Percentiles rank a stretch among this genome's conserved stretches.
These are phyloP conservation scores for Yamadazyma triangularis DNA, from an alignment of 1,139 yeast genomes.

Conservation along the genomic window DNA sequence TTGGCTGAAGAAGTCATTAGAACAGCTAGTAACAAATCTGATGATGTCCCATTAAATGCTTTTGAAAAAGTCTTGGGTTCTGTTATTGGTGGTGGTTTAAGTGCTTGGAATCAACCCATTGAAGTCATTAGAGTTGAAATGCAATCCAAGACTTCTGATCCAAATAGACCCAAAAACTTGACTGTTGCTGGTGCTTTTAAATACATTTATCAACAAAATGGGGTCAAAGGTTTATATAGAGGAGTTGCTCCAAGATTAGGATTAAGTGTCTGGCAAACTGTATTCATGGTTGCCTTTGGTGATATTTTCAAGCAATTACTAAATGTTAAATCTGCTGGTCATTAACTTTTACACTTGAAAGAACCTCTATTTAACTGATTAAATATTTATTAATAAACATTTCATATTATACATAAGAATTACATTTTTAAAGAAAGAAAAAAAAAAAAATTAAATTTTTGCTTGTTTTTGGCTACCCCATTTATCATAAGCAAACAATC, in stretches of 20 bases:
- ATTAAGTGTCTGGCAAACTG: slow-evolving; percentile 96
- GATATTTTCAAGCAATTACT: slow-evolving; percentile 59
- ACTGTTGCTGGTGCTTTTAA: slow-evolving; percentile 74
- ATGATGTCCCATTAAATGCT: slow-evolving; percentile 62
- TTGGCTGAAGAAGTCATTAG: slow-evolving; percentile 86
- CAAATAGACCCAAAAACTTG: slow-evolving; percentile 91
- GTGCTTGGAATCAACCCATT: slow-evolving; percentile 99
- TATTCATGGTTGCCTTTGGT: slow-evolving; percentile 98
- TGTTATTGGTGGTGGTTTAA: slow-evolving; percentile 92
- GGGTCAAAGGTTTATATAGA: slow-evolving; percentile 86
- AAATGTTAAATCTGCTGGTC: slow-evolving; percentile 42
- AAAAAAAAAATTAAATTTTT: too few relatives aligned
- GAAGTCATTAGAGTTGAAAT: slow-evolving; percentile 97
- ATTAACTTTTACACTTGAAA: slow-evolving; percentile 19
- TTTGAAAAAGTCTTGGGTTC: slow-evolving; percentile 82
- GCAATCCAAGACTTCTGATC: slow-evolving; percentile 91
- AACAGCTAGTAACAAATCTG: slow-evolving; percentile 53
- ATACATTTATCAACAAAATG: slow-evolving; percentile 79
- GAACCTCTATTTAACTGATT: too few relatives aligned
- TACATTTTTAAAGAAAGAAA: too few relatives aligned
- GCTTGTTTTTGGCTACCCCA: slow-evolving; percentile 48
- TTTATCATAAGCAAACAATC: slow-evolving; percentile 66
- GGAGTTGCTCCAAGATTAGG: slow-evolving; percentile 98
- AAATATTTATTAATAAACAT: too few relatives aligned
- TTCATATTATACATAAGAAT: too few relatives aligned